Base-by-base conservation (phyloP, 129 eudicot species). In the Logfia minima region DNA sequence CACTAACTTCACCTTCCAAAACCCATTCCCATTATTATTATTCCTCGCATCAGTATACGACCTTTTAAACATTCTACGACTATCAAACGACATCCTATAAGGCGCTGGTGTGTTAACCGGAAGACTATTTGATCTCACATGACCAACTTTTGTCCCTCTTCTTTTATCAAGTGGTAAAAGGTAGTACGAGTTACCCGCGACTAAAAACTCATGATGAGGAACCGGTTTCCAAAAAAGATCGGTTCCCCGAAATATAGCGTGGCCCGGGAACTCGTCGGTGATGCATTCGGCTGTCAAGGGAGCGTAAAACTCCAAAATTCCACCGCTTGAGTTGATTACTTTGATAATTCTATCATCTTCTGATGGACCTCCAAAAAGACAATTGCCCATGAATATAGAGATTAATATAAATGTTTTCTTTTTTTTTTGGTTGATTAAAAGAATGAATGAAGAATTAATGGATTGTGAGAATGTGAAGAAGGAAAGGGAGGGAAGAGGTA, bases 11-110 rank as follows among this genome's bases (percentile, higher is more conserved):
- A 82, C 86, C 39, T 82, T 82, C 86, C 86, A 82, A 82, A 82
- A 82, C 14, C 82, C 85, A 4, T 70, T 24, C 4, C 43, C 64
- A 16, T 34, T 70, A 37, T 23, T 53, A 35, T n/a, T 76, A 7
- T 55, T 70, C 28, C 66, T 58, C 2, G 64, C 70, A 32, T 77
- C 72, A 0, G 79, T 72, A 5, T 72, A 43, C 72, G 86, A 58
- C 72, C 86, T 81, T 76, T 83, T 88, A 48, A 80, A 70, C 72
- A 71, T 13, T 13, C 92, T 71, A 0, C 86, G 84, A 80, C 91
- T 83, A 43, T 88, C 97, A 28, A 91, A 85, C 24, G 97, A 91
- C 97, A 91, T 91, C 82, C 94, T 79, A 59, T 91, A 91, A 9
- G 89, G 87, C 0, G 89, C 86, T 0, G 71, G 62, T 2, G 58